These are phyloP conservation scores for Sporothrix pallida DNA, from an alignment of 2,329 filamentous ascomycete genomes.

Conservation along the genomic window DNA sequence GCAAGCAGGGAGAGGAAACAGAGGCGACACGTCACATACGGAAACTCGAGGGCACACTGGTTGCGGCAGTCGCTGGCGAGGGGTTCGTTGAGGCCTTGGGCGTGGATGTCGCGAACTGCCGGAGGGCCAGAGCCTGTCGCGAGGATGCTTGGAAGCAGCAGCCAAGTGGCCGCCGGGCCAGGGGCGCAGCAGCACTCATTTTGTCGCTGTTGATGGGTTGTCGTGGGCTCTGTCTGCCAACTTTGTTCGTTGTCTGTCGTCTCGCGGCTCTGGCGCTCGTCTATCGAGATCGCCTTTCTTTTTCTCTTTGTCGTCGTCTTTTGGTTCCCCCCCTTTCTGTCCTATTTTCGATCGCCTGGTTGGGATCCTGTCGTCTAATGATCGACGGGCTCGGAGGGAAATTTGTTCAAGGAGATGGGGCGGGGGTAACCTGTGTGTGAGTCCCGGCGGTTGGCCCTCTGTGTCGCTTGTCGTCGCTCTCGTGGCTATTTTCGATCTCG, in stretches of 20 bases:
- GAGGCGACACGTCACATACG: constrained; percentile 21
- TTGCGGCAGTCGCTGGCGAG: background rate
- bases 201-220: background rate
- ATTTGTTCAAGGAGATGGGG: constrained; percentile 22
- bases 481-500: constrained; percentile 12
- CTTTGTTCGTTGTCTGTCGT: background rate
- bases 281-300: background rate
- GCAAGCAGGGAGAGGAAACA: background rate
- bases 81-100: background rate
- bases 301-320: too few species aligned
- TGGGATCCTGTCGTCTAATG: constrained; percentile 21
- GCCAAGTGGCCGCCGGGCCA: constrained; percentile 35
- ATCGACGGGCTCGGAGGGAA: constrained; percentile 26
- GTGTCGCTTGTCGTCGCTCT: constrained; percentile 16
- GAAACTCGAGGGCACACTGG: constrained; percentile 24
- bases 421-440: background rate
- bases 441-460: constrained; percentile 7
- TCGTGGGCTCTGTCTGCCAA: background rate
- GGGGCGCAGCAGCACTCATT: constrained; percentile 32
- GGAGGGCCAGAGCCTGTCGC: constrained; percentile 28
- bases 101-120: constrained; percentile 32
- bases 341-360: constrained; percentile 24
- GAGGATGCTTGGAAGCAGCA: constrained; percentile 31
- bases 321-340: background rate
- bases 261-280: background rate